Percentiles rank a stretch among this genome's conserved stretches.
phyloP scores from a whole-genome alignment of 169 alveolate species.

The Plasmodium gaboni region DNA sequence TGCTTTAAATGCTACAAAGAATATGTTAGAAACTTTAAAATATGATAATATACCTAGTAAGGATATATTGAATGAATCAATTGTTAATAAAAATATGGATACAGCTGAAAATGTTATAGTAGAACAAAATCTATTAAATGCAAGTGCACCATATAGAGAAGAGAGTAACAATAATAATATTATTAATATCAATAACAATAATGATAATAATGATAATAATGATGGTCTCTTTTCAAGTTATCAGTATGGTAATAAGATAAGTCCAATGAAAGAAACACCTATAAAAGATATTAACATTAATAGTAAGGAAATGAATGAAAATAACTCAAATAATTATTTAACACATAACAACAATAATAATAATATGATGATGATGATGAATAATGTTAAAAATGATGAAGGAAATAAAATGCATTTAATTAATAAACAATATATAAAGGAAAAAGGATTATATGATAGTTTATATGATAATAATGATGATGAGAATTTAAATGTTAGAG shows the following conservation, averaged over 20 bases:
- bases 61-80: slow-evolving; percentile 24
- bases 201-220: neutral
- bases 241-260: too few species aligned
- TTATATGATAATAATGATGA: too few species aligned
- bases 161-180: neutral
- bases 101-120: slow-evolving; percentile 1
- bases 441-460: neutral
- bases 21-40: slow-evolving; percentile 41
- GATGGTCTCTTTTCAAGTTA: too few species aligned
- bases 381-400: neutral
- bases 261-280: neutral
- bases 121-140: slow-evolving; percentile 14
- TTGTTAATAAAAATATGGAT: slow-evolving; percentile 2
- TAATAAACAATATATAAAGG: neutral
- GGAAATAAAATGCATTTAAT: neutral
- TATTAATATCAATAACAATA: neutral
- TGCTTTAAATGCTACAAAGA: slow-evolving; percentile 42
- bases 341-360: neutral
- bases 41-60: slow-evolving; percentile 46
- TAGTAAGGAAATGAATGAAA: neutral
- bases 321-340: neutral
- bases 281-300: neutral
- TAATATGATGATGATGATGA: neutral
- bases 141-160: neutral
- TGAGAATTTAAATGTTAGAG: neutral